Percentiles rank a stretch among this genome's conserved stretches.
Evolutionary conservation across 1,284 basidiomycete genomes (phyloP).

Genomic region (Thecaphora thlaspeos): DNA sequence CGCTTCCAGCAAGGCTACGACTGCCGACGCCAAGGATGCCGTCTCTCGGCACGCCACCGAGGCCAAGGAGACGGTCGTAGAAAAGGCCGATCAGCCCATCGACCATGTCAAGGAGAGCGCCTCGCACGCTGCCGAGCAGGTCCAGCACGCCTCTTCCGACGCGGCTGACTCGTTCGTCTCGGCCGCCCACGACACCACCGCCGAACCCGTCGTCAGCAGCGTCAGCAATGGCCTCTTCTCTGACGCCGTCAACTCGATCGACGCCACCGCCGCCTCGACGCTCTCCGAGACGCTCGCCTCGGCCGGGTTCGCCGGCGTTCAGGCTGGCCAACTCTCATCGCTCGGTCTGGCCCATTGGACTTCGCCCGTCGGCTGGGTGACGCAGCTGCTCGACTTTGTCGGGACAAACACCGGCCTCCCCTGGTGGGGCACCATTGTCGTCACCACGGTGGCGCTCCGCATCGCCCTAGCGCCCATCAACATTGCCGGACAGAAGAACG

Average conservation of each 20-base stretch:
- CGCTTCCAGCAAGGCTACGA: background rate
- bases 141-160: conserved; percentile 3
- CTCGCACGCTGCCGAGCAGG: conserved; percentile 10
- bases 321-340: conserved; percentile 75
- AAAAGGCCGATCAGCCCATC: conserved; percentile 8
- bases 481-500: conserved; percentile 68
- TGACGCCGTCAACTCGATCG: conserved; percentile 17
- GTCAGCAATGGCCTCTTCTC: background rate
- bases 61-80: background rate
- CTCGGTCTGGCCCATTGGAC: conserved; percentile 69
- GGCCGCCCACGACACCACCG: background rate
- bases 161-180: background rate
- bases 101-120: conserved; percentile 6
- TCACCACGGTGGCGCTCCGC: conserved; percentile 71
- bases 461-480: conserved; percentile 70
- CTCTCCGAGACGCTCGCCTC: conserved; percentile 24
- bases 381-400: conserved; percentile 68
- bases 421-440: conserved; percentile 65
- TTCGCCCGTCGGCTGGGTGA: conserved; percentile 63
- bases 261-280: conserved; percentile 19
- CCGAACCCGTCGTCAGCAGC: background rate
- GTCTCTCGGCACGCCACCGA: conserved; percentile 3
- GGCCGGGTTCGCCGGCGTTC: conserved; percentile 58
- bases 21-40: too few relatives aligned
- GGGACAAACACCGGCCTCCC: conserved; percentile 68